These are phyloP conservation scores for Clarireedia homoeocarpa DNA, from an alignment of 2,329 filamentous ascomycete genomes.

Conservation along the genomic window DNA sequence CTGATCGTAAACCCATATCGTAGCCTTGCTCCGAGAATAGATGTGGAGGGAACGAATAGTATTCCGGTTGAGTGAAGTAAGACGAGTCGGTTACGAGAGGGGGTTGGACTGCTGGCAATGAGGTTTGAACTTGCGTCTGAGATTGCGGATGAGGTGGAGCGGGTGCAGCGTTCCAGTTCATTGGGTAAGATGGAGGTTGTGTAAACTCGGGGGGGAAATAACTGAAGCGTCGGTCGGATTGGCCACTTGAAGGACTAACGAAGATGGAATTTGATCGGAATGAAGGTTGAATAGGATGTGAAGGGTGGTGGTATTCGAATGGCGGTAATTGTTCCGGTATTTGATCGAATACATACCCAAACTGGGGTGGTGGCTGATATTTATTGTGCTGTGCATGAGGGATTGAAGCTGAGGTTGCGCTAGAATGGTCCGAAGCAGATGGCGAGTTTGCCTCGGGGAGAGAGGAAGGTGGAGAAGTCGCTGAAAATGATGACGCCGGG, in stretches of 20 bases:
- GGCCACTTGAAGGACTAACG: constrained; percentile 46
- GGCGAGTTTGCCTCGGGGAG: constrained; percentile 39
- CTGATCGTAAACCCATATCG: constrained; percentile 45
- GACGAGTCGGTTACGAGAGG: constrained; percentile 19
- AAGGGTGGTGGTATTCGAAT: constrained; percentile 18
- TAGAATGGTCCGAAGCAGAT: constrained; percentile 35
- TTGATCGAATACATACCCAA: constrained; percentile 52
- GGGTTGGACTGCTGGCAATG: constrained; percentile 11
- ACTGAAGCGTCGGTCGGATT: constrained; percentile 50
- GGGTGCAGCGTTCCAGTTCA: constrained; percentile 19
- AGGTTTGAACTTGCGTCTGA: constrained; percentile 11
- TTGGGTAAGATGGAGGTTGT: constrained; percentile 23
- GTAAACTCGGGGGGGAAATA: constrained; percentile 53
- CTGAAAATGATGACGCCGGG: constrained; percentile 42
- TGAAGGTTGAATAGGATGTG: constrained; percentile 34
- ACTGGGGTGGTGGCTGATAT: constrained; percentile 39
- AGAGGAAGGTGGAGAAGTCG: constrained; percentile 34
- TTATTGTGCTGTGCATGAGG: constrained; percentile 33
- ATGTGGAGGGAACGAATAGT: constrained; percentile 24
- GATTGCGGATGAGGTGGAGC: constrained; percentile 6
- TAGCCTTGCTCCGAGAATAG: constrained; percentile 35
- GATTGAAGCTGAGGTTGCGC: constrained; percentile 29
- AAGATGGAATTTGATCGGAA: constrained; percentile 64
- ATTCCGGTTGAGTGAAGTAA: constrained; percentile 26
- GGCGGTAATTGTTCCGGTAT: constrained; percentile 38